phyloP scores from a whole-genome alignment of 2,329 filamentous ascomycete species.

The Neophaeococcomyces aloes region DNA sequence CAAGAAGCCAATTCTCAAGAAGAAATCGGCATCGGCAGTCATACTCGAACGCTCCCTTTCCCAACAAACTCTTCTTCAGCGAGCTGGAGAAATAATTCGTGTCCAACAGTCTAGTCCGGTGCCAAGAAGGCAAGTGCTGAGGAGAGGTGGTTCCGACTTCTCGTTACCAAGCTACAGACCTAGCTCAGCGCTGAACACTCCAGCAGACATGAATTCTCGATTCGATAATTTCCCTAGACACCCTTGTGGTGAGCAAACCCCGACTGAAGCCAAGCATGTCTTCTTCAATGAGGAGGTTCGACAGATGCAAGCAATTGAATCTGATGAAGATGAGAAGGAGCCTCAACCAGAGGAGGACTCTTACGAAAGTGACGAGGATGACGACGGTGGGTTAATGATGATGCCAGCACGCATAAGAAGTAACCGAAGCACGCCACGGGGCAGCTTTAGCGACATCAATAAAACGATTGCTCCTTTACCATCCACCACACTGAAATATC shows the following conservation, averaged over 20 bases:
- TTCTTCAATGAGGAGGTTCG: slow-evolving; percentile 94
- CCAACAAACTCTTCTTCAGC: slow-evolving; percentile 76
- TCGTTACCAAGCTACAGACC: slow-evolving; percentile 46
- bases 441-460: slow-evolving; percentile 51
- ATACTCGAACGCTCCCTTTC: slow-evolving; percentile 87
- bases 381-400: slow-evolving; percentile 76
- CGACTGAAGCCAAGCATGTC: slow-evolving; percentile 65
- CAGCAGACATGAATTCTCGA: slow-evolving; percentile 31
- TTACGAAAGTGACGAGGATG: slow-evolving; percentile 46
- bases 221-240: slow-evolving; percentile 35
- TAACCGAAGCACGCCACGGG: slow-evolving; percentile 44
- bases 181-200: slow-evolving; percentile 44
- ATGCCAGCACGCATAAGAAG: slow-evolving; percentile 48
- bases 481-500: slow-evolving; percentile 76
- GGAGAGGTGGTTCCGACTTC: slow-evolving; percentile 59
- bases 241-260: slow-evolving; percentile 56
- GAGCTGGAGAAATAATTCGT: slow-evolving; percentile 75
- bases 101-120: slow-evolving; percentile 58
- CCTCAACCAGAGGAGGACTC: slow-evolving; percentile 43
- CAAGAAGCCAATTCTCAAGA: slow-evolving; percentile 89
- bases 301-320: slow-evolving; percentile 88
- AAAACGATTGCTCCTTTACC: slow-evolving; percentile 83
- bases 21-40: slow-evolving; percentile 88
- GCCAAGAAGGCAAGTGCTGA: slow-evolving; percentile 45
- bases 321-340: slow-evolving; percentile 67